Evolutionary conservation across 1,284 basidiomycete genomes (phyloP).

Genomic region (Phellopilus nigrolimitatus): DNA sequence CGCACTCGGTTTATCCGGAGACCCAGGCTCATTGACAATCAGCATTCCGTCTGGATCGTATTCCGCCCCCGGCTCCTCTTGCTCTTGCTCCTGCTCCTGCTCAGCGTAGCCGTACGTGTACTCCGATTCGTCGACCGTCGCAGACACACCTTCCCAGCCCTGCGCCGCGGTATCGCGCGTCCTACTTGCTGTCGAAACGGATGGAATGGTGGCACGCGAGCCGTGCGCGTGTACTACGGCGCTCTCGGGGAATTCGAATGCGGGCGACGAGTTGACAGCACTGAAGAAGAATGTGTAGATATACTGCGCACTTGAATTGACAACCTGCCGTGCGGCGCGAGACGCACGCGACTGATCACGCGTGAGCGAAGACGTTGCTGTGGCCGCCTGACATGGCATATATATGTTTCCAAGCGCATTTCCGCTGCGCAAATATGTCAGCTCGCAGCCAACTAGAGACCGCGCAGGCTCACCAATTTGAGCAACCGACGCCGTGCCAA

Average conservation of each 20-base stretch:
- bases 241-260: conserved; percentile 13
- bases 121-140: conserved; percentile 2
- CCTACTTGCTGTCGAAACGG: background rate
- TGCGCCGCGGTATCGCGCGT: conserved; percentile 2
- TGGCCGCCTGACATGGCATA: conserved; percentile 19
- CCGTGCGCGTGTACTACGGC: background rate
- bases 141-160: conserved; percentile 7
- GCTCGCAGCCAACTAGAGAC: too few species aligned
- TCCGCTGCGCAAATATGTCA: conserved; percentile 15
- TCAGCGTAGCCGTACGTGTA: conserved; percentile 15
- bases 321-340: conserved; percentile 1
- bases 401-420: conserved; percentile 19
- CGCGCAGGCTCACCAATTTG: conserved; percentile 15
- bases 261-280: conserved; percentile 15
- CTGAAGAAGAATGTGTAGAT: conserved; percentile 18
- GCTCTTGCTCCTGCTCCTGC: conserved; percentile 14
- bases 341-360: conserved; percentile 8
- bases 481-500: conserved; percentile 20
- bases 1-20: conserved; percentile 27
- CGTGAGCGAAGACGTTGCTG: background rate
- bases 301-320: conserved; percentile 3
- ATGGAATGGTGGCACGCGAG: background rate
- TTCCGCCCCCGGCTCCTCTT: conserved; percentile 17
- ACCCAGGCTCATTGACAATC: conserved; percentile 25
- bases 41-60: conserved; percentile 28